A percentile compares a stretch with the other conserved stretches of the same genome.
Conservation (phyloP, 148 eudicot genomes). For the Amaranthus cruentus region DNA sequence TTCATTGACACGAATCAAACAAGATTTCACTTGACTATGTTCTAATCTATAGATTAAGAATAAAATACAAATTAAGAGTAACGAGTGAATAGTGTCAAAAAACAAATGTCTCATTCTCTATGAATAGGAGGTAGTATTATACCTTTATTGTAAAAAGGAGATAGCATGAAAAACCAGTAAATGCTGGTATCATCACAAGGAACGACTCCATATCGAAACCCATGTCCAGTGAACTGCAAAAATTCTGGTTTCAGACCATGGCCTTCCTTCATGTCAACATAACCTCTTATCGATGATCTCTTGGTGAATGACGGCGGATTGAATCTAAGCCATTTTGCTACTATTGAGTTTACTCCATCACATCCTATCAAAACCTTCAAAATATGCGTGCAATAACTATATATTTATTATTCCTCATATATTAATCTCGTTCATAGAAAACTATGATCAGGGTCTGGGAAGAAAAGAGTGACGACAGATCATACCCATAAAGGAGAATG, state of each 20-base stretch:
- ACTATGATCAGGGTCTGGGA: no score
- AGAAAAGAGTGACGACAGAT: no score
- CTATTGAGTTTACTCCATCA: constrained; percentile 56
- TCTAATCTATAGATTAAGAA: no score
- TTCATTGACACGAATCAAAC: no score
- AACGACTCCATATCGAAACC: constrained; percentile 39
- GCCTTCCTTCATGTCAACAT: constrained; percentile 24
- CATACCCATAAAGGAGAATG: no score
- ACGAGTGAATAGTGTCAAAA: not conserved
- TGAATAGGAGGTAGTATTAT: not conserved
- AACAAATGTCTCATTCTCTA: not conserved
- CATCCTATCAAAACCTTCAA: constrained; percentile 47
- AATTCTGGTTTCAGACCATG: constrained; percentile 45
- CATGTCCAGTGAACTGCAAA: constrained; percentile 42
- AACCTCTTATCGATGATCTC: constrained; percentile 40
- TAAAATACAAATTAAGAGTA: no score
- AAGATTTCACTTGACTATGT: no score
- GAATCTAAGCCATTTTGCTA: constrained; percentile 43
- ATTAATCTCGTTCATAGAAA: no score
- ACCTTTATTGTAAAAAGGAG: constrained; percentile 35
- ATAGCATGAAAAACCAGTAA: constrained; percentile 50
- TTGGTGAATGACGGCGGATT: constrained; percentile 34
- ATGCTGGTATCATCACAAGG: constrained; percentile 41
- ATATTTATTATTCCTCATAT: no score
- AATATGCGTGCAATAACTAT: not conserved